Base-by-base conservation (phyloP, 208 protist species). In the Trypanosoma grayi region DNA sequence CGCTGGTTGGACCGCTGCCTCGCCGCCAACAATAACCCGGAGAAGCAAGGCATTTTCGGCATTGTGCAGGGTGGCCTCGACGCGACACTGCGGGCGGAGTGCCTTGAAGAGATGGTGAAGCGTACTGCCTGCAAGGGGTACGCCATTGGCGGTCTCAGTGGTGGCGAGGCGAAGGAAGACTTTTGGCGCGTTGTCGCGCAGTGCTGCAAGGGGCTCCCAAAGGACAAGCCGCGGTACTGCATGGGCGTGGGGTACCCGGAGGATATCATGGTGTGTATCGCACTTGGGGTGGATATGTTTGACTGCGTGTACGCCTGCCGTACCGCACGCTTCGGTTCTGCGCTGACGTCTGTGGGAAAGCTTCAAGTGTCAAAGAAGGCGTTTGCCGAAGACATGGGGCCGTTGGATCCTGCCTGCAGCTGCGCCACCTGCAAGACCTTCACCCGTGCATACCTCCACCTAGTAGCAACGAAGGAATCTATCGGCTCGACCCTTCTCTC, bases 241-340 rank as follows among this genome's bases (percentile, higher is more conserved):
- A 99, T 99, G 98, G 98, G 98, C 48, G 98, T 99, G 7, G 93
- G 94, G 6, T 99, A 99, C 65, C 95, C 99, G 14, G 79, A 98
- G 25, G 99, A 99, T 80, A 92, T 99, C 28, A 87, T 99, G 0
- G 97, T 99, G 16, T 99, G 98, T 70, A 91, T 95, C 10, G 95
- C 95, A 2, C 80, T 99, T 11, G 98, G 98, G 22, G 98, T 99
- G 13, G 98, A 99, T 75, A 99, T 99, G 98, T 99, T 99, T 61
- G 98, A 99, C 74, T 99, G 98, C 78, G 98, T 99, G n/a, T 99
- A 97, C 62, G 97, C 98, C 5, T 98, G 96, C 48, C 72, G 98
- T 27, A 99, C 98, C 1, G 98, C 98, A 7, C 77, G 97, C 45
- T 99, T 99, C 68, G 97, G 97, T 27, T 97, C 87, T 4, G 97